phyloP scores from a whole-genome alignment of 805 yeast genomes.

The Tetrapisispora fleetii region DNA sequence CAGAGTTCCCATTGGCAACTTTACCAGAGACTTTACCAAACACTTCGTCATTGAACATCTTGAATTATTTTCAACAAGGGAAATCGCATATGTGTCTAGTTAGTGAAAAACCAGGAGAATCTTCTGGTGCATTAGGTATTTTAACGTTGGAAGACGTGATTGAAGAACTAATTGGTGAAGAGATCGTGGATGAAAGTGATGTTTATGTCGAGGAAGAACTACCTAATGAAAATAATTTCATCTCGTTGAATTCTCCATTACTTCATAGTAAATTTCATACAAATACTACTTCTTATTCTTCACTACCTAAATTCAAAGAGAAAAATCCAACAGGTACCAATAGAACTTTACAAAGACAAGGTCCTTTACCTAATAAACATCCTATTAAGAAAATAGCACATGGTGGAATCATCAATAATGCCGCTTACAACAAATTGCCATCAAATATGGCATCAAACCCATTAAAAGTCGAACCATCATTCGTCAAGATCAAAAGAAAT shows the following conservation, averaged over 20 bases:
- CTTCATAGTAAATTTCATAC: not conserved
- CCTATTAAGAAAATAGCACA: not conserved
- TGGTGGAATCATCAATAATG: constrained; percentile 3
- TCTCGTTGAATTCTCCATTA: not conserved
- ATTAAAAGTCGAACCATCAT: constrained; percentile 49
- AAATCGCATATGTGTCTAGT: constrained; percentile 96
- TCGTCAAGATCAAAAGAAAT: constrained; percentile 54
- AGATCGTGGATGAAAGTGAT: constrained; percentile 92
- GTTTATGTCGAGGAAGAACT: constrained; percentile 59
- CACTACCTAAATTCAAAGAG: not conserved
- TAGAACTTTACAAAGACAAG: not conserved
- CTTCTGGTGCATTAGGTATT: constrained; percentile 81
- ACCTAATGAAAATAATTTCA: not conserved
- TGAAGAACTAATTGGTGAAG: constrained; percentile 96
- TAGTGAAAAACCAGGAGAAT: constrained; percentile 72
- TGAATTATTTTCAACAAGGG: constrained; percentile 96
- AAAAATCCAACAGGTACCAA: not conserved
- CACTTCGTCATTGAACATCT: constrained; percentile 86
- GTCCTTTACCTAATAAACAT: not conserved
- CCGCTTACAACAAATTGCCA: constrained; percentile 15
- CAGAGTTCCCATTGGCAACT: constrained; percentile 90
- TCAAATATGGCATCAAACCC: constrained; percentile 62
- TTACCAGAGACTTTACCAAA: constrained; percentile 88
- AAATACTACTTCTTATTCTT: not conserved
- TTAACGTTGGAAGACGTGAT: constrained; percentile 94